Evolutionary conservation across 805 yeast species (phyloP).

Genomic region (Candida easanensis): DNA sequence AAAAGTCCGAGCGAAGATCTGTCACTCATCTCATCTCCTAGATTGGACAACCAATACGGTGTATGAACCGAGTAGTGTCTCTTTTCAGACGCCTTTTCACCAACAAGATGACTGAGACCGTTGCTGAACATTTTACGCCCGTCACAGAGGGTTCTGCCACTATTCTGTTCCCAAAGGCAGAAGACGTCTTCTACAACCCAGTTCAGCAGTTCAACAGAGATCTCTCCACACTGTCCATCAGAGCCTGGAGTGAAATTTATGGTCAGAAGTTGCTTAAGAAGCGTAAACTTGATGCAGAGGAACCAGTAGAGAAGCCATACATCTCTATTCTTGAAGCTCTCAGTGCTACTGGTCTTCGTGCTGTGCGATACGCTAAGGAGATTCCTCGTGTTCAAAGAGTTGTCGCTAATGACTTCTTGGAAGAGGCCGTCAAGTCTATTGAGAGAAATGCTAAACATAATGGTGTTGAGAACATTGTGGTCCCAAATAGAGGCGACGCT

Average conservation of each 20-base stretch:
- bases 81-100: slow-evolving; percentile 1
- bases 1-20: no score
- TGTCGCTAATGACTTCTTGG: slow-evolving; percentile 86
- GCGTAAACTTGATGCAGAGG: slow-evolving; percentile 31
- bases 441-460: slow-evolving; percentile 69
- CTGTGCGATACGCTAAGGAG: slow-evolving; percentile 90
- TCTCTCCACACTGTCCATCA: slow-evolving; percentile 76
- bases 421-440: slow-evolving; percentile 83
- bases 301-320: slow-evolving; percentile 30
- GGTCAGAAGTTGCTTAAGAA: slow-evolving; percentile 32
- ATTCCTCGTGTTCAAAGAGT: slow-evolving; percentile 71
- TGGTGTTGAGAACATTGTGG: slow-evolving; percentile 52
- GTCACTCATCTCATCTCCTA: no score
- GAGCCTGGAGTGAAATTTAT: slow-evolving; percentile 77
- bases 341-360: slow-evolving; percentile 93
- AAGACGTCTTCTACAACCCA: slow-evolving; percentile 89
- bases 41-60: neutral
- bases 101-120: slow-evolving; percentile 6
- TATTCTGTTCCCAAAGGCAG: slow-evolving; percentile 76
- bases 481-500: slow-evolving; percentile 86
- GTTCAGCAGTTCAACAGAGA: slow-evolving; percentile 97
- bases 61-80: slow-evolving; percentile 5
- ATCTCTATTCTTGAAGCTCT: slow-evolving; percentile 83
- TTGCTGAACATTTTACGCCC: slow-evolving; percentile 33
- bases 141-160: slow-evolving; percentile 80